Evolutionary conservation across 768 basidiomycete species (phyloP), one percentile per base, ranked within the genome.

Genomic region (Gloeophyllum trabeum): DNA sequence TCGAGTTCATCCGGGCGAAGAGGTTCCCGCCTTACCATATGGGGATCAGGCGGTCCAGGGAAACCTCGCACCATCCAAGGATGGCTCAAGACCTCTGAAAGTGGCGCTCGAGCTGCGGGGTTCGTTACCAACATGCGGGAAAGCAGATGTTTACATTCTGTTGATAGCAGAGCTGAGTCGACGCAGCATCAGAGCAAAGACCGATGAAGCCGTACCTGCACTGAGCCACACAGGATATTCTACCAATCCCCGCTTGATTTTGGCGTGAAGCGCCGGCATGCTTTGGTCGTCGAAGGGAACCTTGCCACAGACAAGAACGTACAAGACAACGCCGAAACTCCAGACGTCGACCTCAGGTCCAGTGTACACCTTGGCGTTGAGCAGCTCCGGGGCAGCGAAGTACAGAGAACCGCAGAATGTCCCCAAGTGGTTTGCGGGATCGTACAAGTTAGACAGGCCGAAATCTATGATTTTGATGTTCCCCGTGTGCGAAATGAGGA

Each of bases 381-480:
- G 79, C 18, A 98, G 70, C 60, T 99, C 94, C 4, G 96, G 96
- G 0, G 96, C 96, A 24, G 96, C 96, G 64, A 99, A 99, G 62
- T 99, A 99, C 21, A 99, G 69, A 1, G 90, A 96, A 18, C 96
- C 94, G 54, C 96, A 99, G 58, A 99, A 99, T 0, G 96, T 99
- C 19, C 86, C 76, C 1, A 99, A 76, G 56, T 92, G 88, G 39
- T 63, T 54, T 6, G 64, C 54, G 2, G 96, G 94, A 52, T 94
- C 79, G 59, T 81, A 98, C 10, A 99, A 72, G 64, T 98, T 99
- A 2, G 94, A 97, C 5, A 99, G 72, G 38, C 96, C 96, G 62
- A 98, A 99, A 63, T 99, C 94, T 60, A 98, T 99, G 48, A 98
- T 97, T 73, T 98, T 99, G 71, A 98, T 98, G 65, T 97, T 98